Evolutionary conservation across 371 early-diverging fungal genomes (phyloP), one percentile per base, ranked within the genome.

Genomic region (Apophysomyces ossiformis): DNA sequence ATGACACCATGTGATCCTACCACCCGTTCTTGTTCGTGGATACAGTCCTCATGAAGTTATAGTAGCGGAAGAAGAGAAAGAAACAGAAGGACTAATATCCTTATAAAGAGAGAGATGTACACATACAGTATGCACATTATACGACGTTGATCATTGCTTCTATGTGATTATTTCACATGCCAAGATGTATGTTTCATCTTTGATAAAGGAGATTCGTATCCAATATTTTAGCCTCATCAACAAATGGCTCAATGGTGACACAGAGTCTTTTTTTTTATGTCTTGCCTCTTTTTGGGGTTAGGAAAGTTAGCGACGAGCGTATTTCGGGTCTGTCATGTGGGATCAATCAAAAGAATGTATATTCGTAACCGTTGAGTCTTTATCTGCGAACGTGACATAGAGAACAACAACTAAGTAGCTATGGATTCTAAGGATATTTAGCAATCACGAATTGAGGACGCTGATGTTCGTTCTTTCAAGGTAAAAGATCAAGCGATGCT

Each of bases 151-250:
- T 50, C 21, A 21, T 21, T 50, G 54, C 54, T n/a, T 50, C 21
- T 50, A 50, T 50, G 54, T 50, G 54, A 50, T n/a, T n/a, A 9
- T 50, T 26, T 50, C 54, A 50, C 54, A 50, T 50, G 54, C 8
- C 54, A 50, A 18, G 8, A 16, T 21, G 21, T 50, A n/a, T 21
- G 54, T 50, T 50, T 50, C 54, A 50, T 8, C 16, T 50, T 50
- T 50, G 54, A 21, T 21, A 21, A 50, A 50, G 21, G 54, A 26
- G 21, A 50, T 21, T 50, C 21, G 21, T 50, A 18, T 50, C 54
- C 54, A 50, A 7, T 50, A 5, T 8, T 50, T 50, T 21, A 50
- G 21, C n/a, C 18, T 50, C 21, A 50, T 50, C 54, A 50, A 50
- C 54, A 50, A 50, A 50, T 18, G 13, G 8, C 41, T 13, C 41